Evolutionary conservation across 2,329 filamentous ascomycete species (phyloP).

Genomic region (Tolypocladium sp.): DNA sequence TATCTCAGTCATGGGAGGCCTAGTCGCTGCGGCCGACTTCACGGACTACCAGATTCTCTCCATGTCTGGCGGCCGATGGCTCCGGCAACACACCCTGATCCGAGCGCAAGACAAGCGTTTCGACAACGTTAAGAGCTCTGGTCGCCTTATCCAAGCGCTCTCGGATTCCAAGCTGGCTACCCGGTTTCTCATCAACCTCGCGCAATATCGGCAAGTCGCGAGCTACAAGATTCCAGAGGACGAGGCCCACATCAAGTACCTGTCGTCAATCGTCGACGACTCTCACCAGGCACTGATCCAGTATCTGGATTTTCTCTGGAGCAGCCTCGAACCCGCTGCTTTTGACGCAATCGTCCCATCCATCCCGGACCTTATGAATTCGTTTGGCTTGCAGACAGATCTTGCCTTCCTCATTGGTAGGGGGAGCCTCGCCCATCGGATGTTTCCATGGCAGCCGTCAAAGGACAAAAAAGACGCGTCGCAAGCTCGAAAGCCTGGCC

Average conservation of each 20-base stretch:
- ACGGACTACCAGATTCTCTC: constrained; percentile 81
- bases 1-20: constrained; percentile 86
- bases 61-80: constrained; percentile 74
- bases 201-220: constrained; percentile 82
- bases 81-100: constrained; percentile 73
- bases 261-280: constrained; percentile 84
- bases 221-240: constrained; percentile 64
- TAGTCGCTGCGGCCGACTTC: constrained; percentile 77
- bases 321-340: constrained; percentile 63
- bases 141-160: constrained; percentile 70
- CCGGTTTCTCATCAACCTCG: constrained; percentile 79
- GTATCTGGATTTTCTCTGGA: constrained; percentile 81
- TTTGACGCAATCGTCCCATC: constrained; percentile 74
- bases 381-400: constrained; percentile 71
- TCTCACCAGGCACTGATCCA: constrained; percentile 78
- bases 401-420: constrained; percentile 81
- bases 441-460: constrained; percentile 34
- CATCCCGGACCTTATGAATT: constrained; percentile 61
- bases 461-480: constrained; percentile 17
- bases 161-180: constrained; percentile 70
- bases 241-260: constrained; percentile 76
- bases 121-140: constrained; percentile 63
- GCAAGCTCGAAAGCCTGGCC: constrained; percentile 13
- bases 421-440: constrained; percentile 59
- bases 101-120: constrained; percentile 76